A percentile compares a stretch with the other conserved stretches of the same genome.
Evolutionary conservation across 139 green algal genomes (phyloP).

Genomic region (Micractinium conductrix): DNA sequence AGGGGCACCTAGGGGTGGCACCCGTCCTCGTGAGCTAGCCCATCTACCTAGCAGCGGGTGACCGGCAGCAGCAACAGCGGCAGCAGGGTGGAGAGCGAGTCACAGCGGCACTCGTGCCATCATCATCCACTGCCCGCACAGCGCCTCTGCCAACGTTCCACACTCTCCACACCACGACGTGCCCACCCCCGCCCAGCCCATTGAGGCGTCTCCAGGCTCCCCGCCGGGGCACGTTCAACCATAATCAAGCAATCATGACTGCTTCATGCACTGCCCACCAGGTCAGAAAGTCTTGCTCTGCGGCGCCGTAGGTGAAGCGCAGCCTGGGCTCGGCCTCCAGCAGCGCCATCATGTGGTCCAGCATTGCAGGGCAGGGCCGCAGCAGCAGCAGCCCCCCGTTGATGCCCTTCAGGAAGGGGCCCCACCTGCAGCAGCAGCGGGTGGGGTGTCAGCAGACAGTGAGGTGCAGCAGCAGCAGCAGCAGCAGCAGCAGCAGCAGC

Average conservation of each 20-base stretch:
- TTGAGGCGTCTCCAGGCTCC: not conserved
- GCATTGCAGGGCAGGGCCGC: slow-evolving; percentile 9
- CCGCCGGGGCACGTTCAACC: too few relatives aligned
- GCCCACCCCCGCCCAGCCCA: too few relatives aligned
- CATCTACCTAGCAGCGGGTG: too few relatives aligned
- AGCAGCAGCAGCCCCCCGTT: slow-evolving; percentile 30
- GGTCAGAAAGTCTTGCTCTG: slow-evolving; percentile 28
- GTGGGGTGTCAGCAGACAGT: not conserved
- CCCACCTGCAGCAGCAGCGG: not conserved
- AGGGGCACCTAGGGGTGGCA: not conserved
- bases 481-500: too few relatives aligned
- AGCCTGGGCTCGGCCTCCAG: slow-evolving; percentile 9
- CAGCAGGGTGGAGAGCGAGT: not conserved
- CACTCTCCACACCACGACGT: too few relatives aligned
- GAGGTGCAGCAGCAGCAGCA: too few relatives aligned
- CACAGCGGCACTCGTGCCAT: not conserved
- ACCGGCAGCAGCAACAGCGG: too few relatives aligned
- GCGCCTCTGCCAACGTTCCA: too few relatives aligned
- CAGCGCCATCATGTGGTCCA: slow-evolving; percentile 11
- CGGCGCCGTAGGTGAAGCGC: slow-evolving; percentile 15
- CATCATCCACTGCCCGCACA: not conserved
- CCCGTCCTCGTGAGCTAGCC: not conserved
- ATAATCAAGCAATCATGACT: too few relatives aligned
- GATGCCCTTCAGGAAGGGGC: not conserved
- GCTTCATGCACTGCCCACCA: not conserved